Evolutionary conservation across 176 grass and related monocot genomes (phyloP), one percentile per base, ranked within the genome.

Genomic region (Chloris gayana): DNA sequence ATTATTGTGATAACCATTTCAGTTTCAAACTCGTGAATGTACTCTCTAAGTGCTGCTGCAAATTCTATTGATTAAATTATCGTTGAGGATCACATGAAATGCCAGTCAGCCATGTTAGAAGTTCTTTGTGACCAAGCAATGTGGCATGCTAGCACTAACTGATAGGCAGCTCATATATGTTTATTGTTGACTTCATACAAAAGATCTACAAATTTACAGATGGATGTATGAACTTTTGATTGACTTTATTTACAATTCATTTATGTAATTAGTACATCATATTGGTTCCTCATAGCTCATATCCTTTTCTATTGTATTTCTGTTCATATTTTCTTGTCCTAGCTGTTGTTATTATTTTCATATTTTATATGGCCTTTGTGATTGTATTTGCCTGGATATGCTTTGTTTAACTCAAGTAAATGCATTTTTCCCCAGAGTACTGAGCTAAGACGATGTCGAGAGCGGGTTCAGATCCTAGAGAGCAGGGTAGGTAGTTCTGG

Each of bases 381-480:
- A 70, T 64, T 75, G 51, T 56, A 19, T 54, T 71, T 38, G 71
- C 53, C 12, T 72, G 59, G 41, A 73, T 80, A 59, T 50, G 21
- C 29, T 68, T 73, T 73, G 22, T 45, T 69, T 78, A 62, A 72
- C 73, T 83, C 17, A 8, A 67, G 56, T 3, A n/a, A 30, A 64
- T 65, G 85, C 6, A 88, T 80, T 37, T 6, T 71, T 42, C 75
- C 91, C 24, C 77, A 94, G 92, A 91, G 86, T 46, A 69, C 83
- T 78, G 88, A 94, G 37, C 70, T 94, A 74, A 94, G 83, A 62
- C 80, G 76, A 45, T 81, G 70, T 35, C 86, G 88, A 84, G 92
- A 88, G 65, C 80, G 74, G 79, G 86, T 91, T 75, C 88, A 85
- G 54, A 51, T 70, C 51, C 72, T 94, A 78, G 92, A 91, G 70